A percentile compares a stretch with the other conserved stretches of the same genome.
These are phyloP conservation scores for Flaveria floridana DNA, from an alignment of 140 eudicot genomes.

Conservation along the genomic window DNA sequence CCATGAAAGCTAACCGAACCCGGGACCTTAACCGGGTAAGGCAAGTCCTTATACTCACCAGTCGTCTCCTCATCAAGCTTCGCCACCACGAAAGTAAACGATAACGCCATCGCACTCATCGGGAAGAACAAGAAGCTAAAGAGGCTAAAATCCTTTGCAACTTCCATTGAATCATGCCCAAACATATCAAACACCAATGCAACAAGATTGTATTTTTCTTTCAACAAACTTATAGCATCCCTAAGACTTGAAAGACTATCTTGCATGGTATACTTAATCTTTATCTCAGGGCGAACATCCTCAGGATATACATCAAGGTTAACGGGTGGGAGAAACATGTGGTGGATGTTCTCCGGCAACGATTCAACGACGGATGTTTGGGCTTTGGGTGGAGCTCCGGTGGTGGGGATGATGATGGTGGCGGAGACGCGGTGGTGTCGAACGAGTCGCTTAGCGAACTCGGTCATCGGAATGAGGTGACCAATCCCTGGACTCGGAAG, in stretches of 20 bases:
- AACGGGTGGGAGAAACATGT: slow-evolving; percentile 40
- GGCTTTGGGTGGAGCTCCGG: slow-evolving; percentile 40
- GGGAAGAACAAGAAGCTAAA: slow-evolving; percentile 38
- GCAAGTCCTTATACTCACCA: slow-evolving; percentile 39
- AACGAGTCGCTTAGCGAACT: slow-evolving; percentile 48
- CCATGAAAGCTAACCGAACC: slow-evolving; percentile 48
- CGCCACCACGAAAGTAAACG: slow-evolving; percentile 35
- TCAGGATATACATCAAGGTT: slow-evolving; percentile 20
- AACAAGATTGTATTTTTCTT: slow-evolving; percentile 22
- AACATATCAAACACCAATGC: slow-evolving; percentile 46
- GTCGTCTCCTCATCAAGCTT: slow-evolving; percentile 44
- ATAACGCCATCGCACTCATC: slow-evolving; percentile 36
- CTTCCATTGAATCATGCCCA: slow-evolving; percentile 38
- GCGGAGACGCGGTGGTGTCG: slow-evolving; percentile 37
- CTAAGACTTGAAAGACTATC: slow-evolving; percentile 30
- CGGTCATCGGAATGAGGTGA: slow-evolving; percentile 58
- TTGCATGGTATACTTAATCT: slow-evolving; percentile 25
- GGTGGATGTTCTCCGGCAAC: slow-evolving; percentile 30
- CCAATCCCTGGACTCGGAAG: slow-evolving; percentile 68
- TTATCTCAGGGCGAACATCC: slow-evolving; percentile 18
- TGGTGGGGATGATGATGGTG: slow-evolving; percentile 51
- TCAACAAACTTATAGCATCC: slow-evolving; percentile 27
- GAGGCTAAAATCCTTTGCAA: slow-evolving; percentile 36
- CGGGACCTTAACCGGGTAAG: slow-evolving; percentile 35
- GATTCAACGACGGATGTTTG: slow-evolving; percentile 40